A percentile compares a stretch with the other conserved stretches of the same genome.
These are phyloP conservation scores for Neurospora sp. DNA, from an alignment of 495 filamentous ascomycete genomes.

Conservation along the genomic window DNA sequence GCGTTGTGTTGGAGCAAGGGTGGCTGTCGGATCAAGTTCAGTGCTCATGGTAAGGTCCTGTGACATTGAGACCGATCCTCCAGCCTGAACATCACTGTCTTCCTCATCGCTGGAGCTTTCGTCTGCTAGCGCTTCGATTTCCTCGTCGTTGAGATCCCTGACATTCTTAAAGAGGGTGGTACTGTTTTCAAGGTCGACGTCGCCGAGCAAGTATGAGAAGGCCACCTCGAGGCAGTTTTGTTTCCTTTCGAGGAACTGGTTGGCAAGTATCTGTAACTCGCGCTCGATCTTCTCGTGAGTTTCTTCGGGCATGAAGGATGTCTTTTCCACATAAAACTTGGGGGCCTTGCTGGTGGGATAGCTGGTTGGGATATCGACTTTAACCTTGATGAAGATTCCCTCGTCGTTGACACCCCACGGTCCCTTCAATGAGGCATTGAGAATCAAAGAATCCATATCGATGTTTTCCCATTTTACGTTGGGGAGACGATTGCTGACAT, in stretches of 20 bases:
- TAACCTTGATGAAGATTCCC: constrained; percentile 66
- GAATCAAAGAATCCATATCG: constrained; percentile 60
- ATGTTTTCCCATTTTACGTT: constrained; percentile 86
- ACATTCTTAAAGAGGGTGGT: constrained; percentile 55
- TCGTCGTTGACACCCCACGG: constrained; percentile 71
- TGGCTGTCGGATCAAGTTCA: constrained; percentile 35
- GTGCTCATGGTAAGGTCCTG: constrained; percentile 43
- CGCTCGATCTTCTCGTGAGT: constrained; percentile 50
- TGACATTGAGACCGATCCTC: constrained; percentile 44
- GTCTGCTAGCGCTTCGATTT: constrained; percentile 44
- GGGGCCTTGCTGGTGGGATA: constrained; percentile 65
- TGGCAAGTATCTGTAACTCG: constrained; percentile 61
- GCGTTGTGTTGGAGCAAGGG: constrained; percentile 49
- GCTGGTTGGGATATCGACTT: constrained; percentile 64
- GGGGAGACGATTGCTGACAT: constrained; percentile 68
- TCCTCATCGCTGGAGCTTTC: constrained; percentile 83
- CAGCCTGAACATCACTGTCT: constrained; percentile 49
- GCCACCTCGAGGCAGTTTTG: constrained; percentile 75
- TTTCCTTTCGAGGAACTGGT: constrained; percentile 54
- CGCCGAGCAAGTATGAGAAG: constrained; percentile 75
- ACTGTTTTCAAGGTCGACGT: constrained; percentile 65
- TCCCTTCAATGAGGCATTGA: constrained; percentile 70
- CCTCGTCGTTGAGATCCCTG: constrained; percentile 48
- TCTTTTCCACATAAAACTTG: constrained; percentile 64
- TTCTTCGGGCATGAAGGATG: constrained; percentile 63